phyloP scores from a whole-genome alignment of 441 rosid genomes.

The Codiaeum variegatum region DNA sequence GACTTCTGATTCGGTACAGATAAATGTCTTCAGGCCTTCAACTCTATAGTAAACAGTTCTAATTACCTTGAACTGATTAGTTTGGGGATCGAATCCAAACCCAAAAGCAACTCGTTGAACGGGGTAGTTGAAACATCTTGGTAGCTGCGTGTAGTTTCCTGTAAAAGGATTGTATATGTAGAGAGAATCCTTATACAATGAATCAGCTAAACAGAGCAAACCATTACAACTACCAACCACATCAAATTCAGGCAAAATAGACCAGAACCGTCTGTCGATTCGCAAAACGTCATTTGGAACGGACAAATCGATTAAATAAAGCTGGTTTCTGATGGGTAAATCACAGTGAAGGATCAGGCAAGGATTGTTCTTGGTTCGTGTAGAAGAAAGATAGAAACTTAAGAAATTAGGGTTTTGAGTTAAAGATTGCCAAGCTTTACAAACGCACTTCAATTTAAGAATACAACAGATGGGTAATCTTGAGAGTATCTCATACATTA shows the following conservation, averaged over 20 bases:
- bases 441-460: conserved; percentile 64
- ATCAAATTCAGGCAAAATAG: conserved; percentile 66
- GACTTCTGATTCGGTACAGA: conserved; percentile 66
- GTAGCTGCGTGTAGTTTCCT: conserved; percentile 44
- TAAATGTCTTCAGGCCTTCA: too few species aligned
- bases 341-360: conserved; percentile 82
- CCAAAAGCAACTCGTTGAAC: conserved; percentile 77
- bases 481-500: conserved; percentile 57
- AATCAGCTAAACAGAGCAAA: conserved; percentile 62
- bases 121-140: conserved; percentile 47
- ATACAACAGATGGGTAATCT: conserved; percentile 69
- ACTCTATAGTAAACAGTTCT: conserved; percentile 76
- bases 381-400: conserved; percentile 25
- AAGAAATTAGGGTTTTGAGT: conserved; percentile 42
- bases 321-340: conserved; percentile 61
- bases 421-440: conserved; percentile 58
- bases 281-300: conserved; percentile 35
- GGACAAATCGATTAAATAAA: conserved; percentile 59
- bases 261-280: conserved; percentile 43
- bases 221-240: conserved; percentile 77
- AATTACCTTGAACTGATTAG: conserved; percentile 58
- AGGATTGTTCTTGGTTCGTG: conserved; percentile 29
- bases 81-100: conserved; percentile 58
- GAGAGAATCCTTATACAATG: conserved; percentile 56
- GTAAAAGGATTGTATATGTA: conserved; percentile 78